Evolutionary conservation across 306 rosid species (phyloP).

Genomic region (Lathyrus sativus): DNA sequence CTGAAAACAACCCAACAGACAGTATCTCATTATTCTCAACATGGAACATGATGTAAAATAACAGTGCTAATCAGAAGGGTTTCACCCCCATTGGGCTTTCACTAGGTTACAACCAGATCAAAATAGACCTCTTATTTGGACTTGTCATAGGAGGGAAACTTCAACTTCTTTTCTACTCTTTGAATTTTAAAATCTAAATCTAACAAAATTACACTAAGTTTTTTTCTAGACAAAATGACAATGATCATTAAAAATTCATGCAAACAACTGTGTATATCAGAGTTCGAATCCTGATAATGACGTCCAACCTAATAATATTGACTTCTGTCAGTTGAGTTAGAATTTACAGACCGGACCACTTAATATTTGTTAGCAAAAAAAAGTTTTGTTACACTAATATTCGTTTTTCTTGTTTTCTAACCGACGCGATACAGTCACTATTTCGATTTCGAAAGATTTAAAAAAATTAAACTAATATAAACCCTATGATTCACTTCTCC

Average conservation of each 20-base stretch:
- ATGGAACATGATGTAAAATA: slow-evolving; percentile 26
- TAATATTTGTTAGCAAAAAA: not conserved
- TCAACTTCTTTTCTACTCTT: slow-evolving; percentile 6
- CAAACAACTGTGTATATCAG: no score
- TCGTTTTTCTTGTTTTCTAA: not conserved
- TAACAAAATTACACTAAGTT: no score
- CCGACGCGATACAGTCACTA: not conserved
- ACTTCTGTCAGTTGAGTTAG: no score
- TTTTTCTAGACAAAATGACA: no score
- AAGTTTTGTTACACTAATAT: not conserved
- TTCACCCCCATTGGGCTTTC: slow-evolving; percentile 39
- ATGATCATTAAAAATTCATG: no score
- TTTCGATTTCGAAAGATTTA: not conserved
- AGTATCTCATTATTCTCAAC: slow-evolving; percentile 41
- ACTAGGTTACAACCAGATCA: slow-evolving; percentile 21
- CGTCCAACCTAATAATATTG: no score
- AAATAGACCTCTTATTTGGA: slow-evolving; percentile 19
- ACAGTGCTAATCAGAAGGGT: slow-evolving; percentile 19
- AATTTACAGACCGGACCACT: not conserved
- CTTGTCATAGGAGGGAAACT: slow-evolving; percentile 36
- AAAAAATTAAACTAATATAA: not conserved
- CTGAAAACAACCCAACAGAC: slow-evolving; percentile 54
- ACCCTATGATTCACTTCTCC: not conserved
- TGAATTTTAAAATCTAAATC: slow-evolving; percentile 2
- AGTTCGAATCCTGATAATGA: no score